Percentiles rank a stretch among this genome's conserved stretches.
These are phyloP conservation scores for Tremella mesenterica DNA, from an alignment of 768 basidiomycete genomes.

Conservation along the genomic window DNA sequence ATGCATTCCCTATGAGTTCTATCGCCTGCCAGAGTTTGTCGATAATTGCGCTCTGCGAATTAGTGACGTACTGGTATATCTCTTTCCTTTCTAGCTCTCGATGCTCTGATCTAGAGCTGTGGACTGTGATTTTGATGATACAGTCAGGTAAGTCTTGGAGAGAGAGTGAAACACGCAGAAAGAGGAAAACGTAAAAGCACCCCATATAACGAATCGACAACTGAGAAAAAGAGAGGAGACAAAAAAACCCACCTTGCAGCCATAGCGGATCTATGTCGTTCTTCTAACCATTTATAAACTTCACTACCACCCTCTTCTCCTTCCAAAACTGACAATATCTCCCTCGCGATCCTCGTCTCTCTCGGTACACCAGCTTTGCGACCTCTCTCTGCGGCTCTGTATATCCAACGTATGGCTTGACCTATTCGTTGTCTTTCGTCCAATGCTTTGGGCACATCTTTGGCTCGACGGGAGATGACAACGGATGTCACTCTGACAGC, in stretches of 20 bases:
- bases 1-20: too few species aligned
- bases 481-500: slow-evolving; percentile 57
- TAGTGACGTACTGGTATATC: too few species aligned
- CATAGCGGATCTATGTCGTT: slow-evolving; percentile 62
- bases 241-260: slow-evolving; percentile 52
- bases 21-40: too few species aligned
- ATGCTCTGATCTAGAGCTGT: too few species aligned
- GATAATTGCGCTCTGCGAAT: too few species aligned
- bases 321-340: slow-evolving; percentile 63
- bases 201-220: slow-evolving; percentile 32
- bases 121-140: too few species aligned
- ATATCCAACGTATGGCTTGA: slow-evolving; percentile 62
- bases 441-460: slow-evolving; percentile 61
- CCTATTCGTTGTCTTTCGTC: slow-evolving; percentile 70
- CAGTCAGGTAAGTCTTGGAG: too few species aligned
- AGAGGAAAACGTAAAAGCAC: slow-evolving; percentile 34
- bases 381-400: slow-evolving; percentile 55
- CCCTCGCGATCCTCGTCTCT: slow-evolving; percentile 66
- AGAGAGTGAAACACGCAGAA: too few species aligned
- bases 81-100: too few species aligned
- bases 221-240: too few species aligned
- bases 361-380: slow-evolving; percentile 51
- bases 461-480: slow-evolving; percentile 58
- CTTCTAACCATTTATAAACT: slow-evolving; percentile 57
- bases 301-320: slow-evolving; percentile 54